Conservation (phyloP, 2,329 filamentous ascomycete genomes). For the Elsinoe ampelina region DNA sequence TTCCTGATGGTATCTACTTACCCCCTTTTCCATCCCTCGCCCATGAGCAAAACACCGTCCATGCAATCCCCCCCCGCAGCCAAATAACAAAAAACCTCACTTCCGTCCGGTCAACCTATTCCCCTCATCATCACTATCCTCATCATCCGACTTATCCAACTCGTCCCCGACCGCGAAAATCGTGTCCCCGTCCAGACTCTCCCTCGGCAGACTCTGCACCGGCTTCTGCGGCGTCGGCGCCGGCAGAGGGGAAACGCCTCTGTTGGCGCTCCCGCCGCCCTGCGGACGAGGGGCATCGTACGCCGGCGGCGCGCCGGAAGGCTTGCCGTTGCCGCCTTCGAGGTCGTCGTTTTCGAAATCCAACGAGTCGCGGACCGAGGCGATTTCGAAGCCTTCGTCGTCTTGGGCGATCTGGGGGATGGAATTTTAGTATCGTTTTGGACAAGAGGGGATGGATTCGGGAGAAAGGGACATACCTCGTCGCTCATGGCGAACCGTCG, state of each 20-base stretch:
- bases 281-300: conserved; percentile 15
- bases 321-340: conserved; percentile 23
- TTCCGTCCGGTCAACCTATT: conserved; percentile 41
- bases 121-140: conserved; percentile 38
- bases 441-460: not conserved
- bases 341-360: conserved; percentile 51
- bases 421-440: not conserved
- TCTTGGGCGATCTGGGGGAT: conserved; percentile 71
- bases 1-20: no score
- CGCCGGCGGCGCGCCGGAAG: conserved; percentile 20
- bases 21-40: not conserved
- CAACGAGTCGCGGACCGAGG: conserved; percentile 70
- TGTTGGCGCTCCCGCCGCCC: conserved; percentile 17
- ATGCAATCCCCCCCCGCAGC: not conserved
- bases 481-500: conserved; percentile 97
- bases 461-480: conserved; percentile 48
- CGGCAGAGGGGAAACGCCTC: conserved; percentile 42
- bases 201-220: conserved; percentile 39
- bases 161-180: conserved; percentile 90
- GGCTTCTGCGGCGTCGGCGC: conserved; percentile 43
- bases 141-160: conserved; percentile 59
- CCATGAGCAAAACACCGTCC: not conserved
- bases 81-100: conserved; percentile 18
- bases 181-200: conserved; percentile 76
- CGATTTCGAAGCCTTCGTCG: conserved; percentile 95